Percentiles rank a stretch among this genome's conserved stretches.
These are phyloP conservation scores for Rhinocladiella mackenziei DNA, from an alignment of 2,329 filamentous ascomycete genomes.

Conservation along the genomic window DNA sequence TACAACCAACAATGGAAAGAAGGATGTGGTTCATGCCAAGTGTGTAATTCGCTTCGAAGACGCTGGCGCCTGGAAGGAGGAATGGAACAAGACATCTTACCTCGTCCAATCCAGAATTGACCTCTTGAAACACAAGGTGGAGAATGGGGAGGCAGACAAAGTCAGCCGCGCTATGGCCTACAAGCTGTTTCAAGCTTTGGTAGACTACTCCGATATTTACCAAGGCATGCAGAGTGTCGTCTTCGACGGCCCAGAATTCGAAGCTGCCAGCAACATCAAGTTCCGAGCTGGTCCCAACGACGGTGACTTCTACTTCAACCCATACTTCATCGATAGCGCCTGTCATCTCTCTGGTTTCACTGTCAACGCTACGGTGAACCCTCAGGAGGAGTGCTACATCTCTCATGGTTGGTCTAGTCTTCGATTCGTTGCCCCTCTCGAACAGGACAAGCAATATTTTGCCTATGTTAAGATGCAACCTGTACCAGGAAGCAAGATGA, in stretches of 20 bases:
- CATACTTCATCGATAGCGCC: slow-evolving; percentile 40
- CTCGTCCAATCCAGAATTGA: slow-evolving; percentile 35
- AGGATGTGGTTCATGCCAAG: slow-evolving; percentile 31
- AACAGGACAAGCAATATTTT: slow-evolving; percentile 52
- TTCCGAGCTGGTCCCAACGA: slow-evolving; percentile 31
- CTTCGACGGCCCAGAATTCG: slow-evolving; percentile 36
- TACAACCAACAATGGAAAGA: slow-evolving; percentile 28
- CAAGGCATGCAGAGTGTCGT: slow-evolving; percentile 38
- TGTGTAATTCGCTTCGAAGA: slow-evolving; percentile 33
- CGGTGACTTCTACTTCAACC: slow-evolving; percentile 37
- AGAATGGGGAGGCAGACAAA: slow-evolving; percentile 32
- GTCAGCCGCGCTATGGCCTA: slow-evolving; percentile 37
- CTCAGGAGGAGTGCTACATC: slow-evolving; percentile 57
- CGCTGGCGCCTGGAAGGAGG: slow-evolving; percentile 30
- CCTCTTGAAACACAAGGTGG: slow-evolving; percentile 31
- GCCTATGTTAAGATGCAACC: slow-evolving; percentile 61
- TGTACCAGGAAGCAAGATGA: slow-evolving; percentile 47
- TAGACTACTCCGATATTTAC: slow-evolving; percentile 36
- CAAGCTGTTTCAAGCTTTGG: slow-evolving; percentile 36
- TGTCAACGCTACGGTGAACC: slow-evolving; percentile 48
- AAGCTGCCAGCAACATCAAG: slow-evolving; percentile 36
- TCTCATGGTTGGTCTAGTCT: slow-evolving; percentile 61
- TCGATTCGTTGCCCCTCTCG: slow-evolving; percentile 52
- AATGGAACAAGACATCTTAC: slow-evolving; percentile 33
- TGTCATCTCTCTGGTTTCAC: slow-evolving; percentile 37